These are phyloP conservation scores for Podaxis carcinomalis DNA, from an alignment of 768 basidiomycete genomes.

Conservation along the genomic window DNA sequence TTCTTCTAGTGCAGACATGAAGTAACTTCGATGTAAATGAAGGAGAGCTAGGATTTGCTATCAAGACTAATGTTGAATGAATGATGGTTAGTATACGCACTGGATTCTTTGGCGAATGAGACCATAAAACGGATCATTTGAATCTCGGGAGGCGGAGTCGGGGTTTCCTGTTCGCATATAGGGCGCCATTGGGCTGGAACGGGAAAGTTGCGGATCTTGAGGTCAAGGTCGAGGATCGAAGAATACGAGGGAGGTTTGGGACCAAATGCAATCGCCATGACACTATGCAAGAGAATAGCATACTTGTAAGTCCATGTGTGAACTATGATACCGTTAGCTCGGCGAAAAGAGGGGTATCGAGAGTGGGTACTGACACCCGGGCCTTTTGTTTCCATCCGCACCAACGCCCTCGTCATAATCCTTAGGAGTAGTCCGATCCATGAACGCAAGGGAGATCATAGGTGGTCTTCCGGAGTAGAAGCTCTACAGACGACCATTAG, in stretches of 20 bases:
- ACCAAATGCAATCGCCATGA: constrained; percentile 49
- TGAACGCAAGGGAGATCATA: constrained; percentile 43
- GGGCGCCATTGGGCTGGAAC: constrained; percentile 45
- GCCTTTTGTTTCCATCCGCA: constrained; percentile 32
- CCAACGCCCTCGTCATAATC: constrained; percentile 32
- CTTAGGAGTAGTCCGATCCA: constrained; percentile 53
- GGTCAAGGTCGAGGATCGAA: constrained; percentile 53
- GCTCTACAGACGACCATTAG: constrained; percentile 34
- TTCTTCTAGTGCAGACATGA: constrained; percentile 63
- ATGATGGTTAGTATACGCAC: constrained; percentile 24
- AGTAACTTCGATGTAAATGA: constrained; percentile 64
- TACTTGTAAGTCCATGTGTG: constrained; percentile 55
- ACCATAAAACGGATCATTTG: constrained; percentile 41
- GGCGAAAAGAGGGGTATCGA: not conserved
- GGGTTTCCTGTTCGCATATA: constrained; percentile 19
- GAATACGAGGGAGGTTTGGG: constrained; percentile 48
- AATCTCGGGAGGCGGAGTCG: constrained; percentile 17
- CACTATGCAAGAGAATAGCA: constrained; percentile 44
- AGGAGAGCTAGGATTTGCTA: constrained; percentile 42
- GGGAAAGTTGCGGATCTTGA: constrained; percentile 55
- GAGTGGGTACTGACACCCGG: constrained; percentile 32
- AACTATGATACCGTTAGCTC: constrained; percentile 29
- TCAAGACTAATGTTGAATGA: not conserved
- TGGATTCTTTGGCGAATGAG: constrained; percentile 44
- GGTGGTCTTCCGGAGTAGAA: constrained; percentile 60